Evolutionary conservation across 2,329 filamentous ascomycete genomes (phyloP), one percentile per base, ranked within the genome.

Genomic region (Apiospora koreana): DNA sequence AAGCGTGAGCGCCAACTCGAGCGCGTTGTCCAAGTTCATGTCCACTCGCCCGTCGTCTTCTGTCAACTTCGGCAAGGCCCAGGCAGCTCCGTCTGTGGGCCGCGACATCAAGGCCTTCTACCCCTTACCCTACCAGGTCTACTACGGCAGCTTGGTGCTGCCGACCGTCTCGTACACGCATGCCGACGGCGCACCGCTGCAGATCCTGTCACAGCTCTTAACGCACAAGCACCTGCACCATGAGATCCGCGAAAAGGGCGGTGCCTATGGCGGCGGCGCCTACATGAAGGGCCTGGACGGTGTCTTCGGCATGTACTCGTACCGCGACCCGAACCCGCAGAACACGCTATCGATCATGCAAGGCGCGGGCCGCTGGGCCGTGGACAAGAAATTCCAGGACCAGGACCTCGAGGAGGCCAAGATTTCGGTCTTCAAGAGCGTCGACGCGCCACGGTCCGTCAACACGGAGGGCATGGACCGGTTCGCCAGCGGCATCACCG

Each of bases 171-270:
- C 95, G 0, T 99, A 98, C 81, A 91, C 90, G 3, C 89, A 93
- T 58, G 80, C 90, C 0, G 87, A 92, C 68, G 91, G 93, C 50
- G 94, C 96, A 1, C 88, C 94, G 0, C 89, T 98, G 21, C 94
- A 95, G 76, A 92, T 98, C 50, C 89, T 99, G 28, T 91, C 95
- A 16, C 94, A 98, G 79, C 89, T 99, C 23, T 88, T 99, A 42
- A 98, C 95, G 0, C 95, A 99, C 83, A 98, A 97, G 81, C 93
- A 98, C 78, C 86, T 99, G 38, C 96, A 99, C 79, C 95, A 97
- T 75, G 96, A 98, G 81, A 98, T 99, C 74, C 93, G 96, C 69
- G 96, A 99, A 79, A 98, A 98, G 82, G 96, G 96, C 42, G 96
- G 96, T 46, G 96, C 96, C 0, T 99, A 99, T 75, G 96, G 96